Conservation (phyloP, 176 grass and related monocot genomes). For the Panicum miliaceum region DNA sequence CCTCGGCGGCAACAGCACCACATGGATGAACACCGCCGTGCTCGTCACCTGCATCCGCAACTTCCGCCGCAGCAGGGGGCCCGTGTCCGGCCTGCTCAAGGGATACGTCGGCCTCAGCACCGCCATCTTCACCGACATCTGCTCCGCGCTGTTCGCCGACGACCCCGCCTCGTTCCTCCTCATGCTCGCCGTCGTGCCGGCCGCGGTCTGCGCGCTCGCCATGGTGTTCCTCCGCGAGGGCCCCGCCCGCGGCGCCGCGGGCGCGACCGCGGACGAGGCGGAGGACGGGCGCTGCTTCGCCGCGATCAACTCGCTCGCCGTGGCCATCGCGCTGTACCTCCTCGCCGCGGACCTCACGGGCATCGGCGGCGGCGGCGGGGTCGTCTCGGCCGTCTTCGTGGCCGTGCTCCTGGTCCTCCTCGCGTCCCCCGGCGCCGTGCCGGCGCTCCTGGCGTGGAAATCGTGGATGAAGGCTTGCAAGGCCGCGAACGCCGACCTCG, state of each 20-base stretch:
- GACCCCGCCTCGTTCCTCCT: constrained; percentile 81
- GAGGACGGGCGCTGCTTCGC: constrained; percentile 61
- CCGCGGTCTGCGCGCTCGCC: constrained; percentile 66
- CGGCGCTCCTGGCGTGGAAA: constrained; percentile 57
- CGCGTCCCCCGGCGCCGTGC: constrained; percentile 66
- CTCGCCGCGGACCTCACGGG: constrained; percentile 78
- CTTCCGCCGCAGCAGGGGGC: constrained; percentile 80
- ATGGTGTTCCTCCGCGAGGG: constrained; percentile 93
- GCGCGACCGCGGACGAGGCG: not conserved
- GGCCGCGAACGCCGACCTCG: constrained; percentile 51
- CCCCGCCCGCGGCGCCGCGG: not conserved
- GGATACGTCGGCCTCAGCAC: constrained; percentile 96
- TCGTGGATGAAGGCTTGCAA: constrained; percentile 37
- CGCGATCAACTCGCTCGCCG: constrained; percentile 79
- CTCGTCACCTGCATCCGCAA: constrained; percentile 98
- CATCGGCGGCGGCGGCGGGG: constrained; percentile 40
- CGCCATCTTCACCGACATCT: constrained; percentile 93
- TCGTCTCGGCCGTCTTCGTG: constrained; percentile 64
- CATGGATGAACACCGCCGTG: constrained; percentile 99
- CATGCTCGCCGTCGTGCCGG: constrained; percentile 83
- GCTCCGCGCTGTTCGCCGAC: constrained; percentile 80
- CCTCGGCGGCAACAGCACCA: constrained; percentile 93
- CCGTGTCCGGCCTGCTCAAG: constrained; percentile 84
- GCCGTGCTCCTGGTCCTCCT: constrained; percentile 69
- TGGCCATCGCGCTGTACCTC: constrained; percentile 86